phyloP scores from a whole-genome alignment of 345 rosid genomes.

The Nasturtium officinale region DNA sequence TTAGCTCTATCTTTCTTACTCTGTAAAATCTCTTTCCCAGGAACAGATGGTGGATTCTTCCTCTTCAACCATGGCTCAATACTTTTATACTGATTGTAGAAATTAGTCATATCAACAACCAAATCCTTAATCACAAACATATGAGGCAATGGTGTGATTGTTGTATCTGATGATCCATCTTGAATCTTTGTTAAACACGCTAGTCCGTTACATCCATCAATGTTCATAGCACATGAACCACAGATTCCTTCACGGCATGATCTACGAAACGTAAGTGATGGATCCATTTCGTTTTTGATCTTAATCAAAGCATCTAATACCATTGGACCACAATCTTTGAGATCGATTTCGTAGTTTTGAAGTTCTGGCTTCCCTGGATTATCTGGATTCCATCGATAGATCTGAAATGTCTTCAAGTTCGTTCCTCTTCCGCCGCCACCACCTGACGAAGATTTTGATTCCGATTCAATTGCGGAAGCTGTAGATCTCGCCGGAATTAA shows the following conservation, averaged over 20 bases:
- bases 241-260: constrained; percentile 99
- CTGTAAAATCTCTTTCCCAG: constrained; percentile 90
- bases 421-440: constrained; percentile 35
- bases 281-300: constrained; percentile 97
- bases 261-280: constrained; percentile 87
- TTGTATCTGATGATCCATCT: constrained; percentile 44
- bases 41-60: constrained; percentile 61
- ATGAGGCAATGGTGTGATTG: constrained; percentile 88
- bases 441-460: constrained; percentile 9
- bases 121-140: constrained; percentile 97
- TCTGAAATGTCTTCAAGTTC: constrained; percentile 73
- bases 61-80: constrained; percentile 99
- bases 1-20: constrained; percentile 91
- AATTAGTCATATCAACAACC: constrained; percentile 97
- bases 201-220: constrained; percentile 94
- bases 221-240: constrained; percentile 98
- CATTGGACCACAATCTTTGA: constrained; percentile 95
- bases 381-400: constrained; percentile 96
- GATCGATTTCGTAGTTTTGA: constrained; percentile 72
- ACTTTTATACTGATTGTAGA: constrained; percentile 96
- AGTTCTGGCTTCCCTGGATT: constrained; percentile 80
- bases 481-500: constrained; percentile 48
- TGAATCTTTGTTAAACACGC: constrained; percentile 89
- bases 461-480: constrained; percentile 57
- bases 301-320: constrained; percentile 93